These are phyloP conservation scores for Hydnomerulius pinastri DNA, from an alignment of 768 basidiomycete genomes.

Conservation along the genomic window DNA sequence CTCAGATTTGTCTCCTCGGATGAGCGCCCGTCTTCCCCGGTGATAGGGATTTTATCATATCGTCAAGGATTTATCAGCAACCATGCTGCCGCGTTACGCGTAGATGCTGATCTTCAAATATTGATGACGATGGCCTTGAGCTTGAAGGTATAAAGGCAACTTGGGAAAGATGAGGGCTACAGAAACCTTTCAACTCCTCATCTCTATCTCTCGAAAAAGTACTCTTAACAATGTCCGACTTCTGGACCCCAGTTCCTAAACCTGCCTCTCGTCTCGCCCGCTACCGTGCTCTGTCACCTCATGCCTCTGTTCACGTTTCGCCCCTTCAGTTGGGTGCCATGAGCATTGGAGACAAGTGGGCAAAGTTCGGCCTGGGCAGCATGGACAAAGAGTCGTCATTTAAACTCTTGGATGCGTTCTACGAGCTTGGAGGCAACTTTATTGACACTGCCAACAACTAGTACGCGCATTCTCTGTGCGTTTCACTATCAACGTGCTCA, in stretches of 20 bases:
- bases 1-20: too few species aligned
- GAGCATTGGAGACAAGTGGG: constrained; percentile 44
- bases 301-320: constrained; percentile 48
- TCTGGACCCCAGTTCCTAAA: constrained; percentile 27
- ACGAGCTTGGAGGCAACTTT: constrained; percentile 44
- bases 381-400: constrained; percentile 44
- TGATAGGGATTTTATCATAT: too few species aligned
- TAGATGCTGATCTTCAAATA: too few species aligned
- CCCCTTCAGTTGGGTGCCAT: constrained; percentile 49
- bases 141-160: too few species aligned
- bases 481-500: not conserved
- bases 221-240: too few species aligned
- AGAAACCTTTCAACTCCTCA: too few species aligned
- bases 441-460: constrained; percentile 52
- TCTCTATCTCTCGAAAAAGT: too few species aligned
- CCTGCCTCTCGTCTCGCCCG: constrained; percentile 34
- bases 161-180: too few species aligned
- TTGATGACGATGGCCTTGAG: too few species aligned
- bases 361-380: constrained; percentile 30
- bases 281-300: constrained; percentile 40
- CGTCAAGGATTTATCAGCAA: too few species aligned
- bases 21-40: too few species aligned
- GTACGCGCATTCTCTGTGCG: constrained; percentile 16
- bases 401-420: constrained; percentile 46
- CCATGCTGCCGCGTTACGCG: too few species aligned